These are phyloP conservation scores for Coemansia nantahalensis DNA, from an alignment of 192 early-diverging fungal genomes.

Conservation along the genomic window DNA sequence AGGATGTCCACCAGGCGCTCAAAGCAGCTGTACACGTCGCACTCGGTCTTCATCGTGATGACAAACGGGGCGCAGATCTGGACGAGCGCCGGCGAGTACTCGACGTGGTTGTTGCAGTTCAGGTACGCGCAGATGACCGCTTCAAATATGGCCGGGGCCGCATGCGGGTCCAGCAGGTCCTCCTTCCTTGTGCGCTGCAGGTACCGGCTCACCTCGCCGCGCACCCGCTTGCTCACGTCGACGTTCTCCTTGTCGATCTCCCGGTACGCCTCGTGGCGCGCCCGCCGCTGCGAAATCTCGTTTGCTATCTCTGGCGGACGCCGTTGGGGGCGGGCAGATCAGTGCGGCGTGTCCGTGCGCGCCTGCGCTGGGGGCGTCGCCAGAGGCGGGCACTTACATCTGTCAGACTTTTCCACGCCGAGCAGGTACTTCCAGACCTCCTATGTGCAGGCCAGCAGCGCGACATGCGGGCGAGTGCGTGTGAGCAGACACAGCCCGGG, in stretches of 20 bases:
- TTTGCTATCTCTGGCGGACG: too few relatives aligned
- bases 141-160: constrained; percentile 66
- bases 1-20: constrained; percentile 69
- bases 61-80: constrained; percentile 82
- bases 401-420: constrained; percentile 76
- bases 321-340: too few relatives aligned
- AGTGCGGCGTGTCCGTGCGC: too few relatives aligned
- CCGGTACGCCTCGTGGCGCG: constrained; percentile 63
- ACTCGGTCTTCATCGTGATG: constrained; percentile 67
- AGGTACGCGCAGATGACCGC: constrained; percentile 85
- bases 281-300: constrained; percentile 62
- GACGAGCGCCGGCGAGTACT: constrained; percentile 75
- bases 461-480: neutral
- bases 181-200: constrained; percentile 42
- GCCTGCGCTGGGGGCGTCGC: too few relatives aligned
- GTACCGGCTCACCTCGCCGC: constrained; percentile 74
- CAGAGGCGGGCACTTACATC: constrained; percentile 51
- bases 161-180: constrained; percentile 32
- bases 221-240: constrained; percentile 67
- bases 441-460: constrained; percentile 18
- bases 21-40: constrained; percentile 81
- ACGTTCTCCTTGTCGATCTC: constrained; percentile 67
- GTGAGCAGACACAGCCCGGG: neutral
- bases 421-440: constrained; percentile 89
- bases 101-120: constrained; percentile 70